Evolutionary conservation across 176 grass and related monocot genomes (phyloP).

Genomic region (Raddia guianensis): DNA sequence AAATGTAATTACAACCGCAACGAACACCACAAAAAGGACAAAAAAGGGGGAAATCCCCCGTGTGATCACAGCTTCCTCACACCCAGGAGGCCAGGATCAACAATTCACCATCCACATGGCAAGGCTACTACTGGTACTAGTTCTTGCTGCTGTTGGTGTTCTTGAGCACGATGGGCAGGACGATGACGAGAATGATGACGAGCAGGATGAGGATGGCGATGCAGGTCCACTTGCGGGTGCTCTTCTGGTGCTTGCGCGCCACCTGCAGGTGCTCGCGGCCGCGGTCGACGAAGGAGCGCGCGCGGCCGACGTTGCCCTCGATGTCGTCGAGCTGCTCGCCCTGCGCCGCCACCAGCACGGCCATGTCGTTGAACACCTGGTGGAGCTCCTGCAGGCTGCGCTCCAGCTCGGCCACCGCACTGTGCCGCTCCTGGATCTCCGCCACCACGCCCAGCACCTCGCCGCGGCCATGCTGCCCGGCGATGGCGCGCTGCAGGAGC

Average conservation of each 20-base stretch:
- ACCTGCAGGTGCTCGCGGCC: slow-evolving; percentile 72
- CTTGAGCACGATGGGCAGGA: slow-evolving; percentile 65
- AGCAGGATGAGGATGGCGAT: slow-evolving; percentile 63
- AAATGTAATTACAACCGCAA: slow-evolving; percentile 8
- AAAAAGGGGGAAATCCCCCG: neutral
- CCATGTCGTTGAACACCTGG: slow-evolving; percentile 99
- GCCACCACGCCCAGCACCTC: slow-evolving; percentile 71
- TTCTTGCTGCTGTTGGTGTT: slow-evolving; percentile 27
- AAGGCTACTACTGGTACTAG: neutral
- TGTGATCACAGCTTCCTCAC: too few species aligned
- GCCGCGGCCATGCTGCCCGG: slow-evolving; percentile 84
- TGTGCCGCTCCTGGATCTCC: slow-evolving; percentile 93
- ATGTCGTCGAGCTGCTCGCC: slow-evolving; percentile 94
- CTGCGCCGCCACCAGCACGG: slow-evolving; percentile 77
- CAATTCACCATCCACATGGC: neutral
- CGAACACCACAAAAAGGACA: neutral
- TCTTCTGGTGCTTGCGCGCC: slow-evolving; percentile 74
- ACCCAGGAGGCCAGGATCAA: neutral
- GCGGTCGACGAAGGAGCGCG: slow-evolving; percentile 65
- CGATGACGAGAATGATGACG: slow-evolving; percentile 56
- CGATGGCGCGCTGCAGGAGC: slow-evolving; percentile 77
- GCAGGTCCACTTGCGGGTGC: slow-evolving; percentile 68
- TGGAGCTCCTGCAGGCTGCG: slow-evolving; percentile 78
- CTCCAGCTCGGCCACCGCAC: slow-evolving; percentile 76
- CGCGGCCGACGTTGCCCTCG: slow-evolving; percentile 74